Evolutionary conservation across 2,329 filamentous ascomycete species (phyloP), one percentile per base, ranked within the genome.

Genomic region (Geosmithia putterillii): DNA sequence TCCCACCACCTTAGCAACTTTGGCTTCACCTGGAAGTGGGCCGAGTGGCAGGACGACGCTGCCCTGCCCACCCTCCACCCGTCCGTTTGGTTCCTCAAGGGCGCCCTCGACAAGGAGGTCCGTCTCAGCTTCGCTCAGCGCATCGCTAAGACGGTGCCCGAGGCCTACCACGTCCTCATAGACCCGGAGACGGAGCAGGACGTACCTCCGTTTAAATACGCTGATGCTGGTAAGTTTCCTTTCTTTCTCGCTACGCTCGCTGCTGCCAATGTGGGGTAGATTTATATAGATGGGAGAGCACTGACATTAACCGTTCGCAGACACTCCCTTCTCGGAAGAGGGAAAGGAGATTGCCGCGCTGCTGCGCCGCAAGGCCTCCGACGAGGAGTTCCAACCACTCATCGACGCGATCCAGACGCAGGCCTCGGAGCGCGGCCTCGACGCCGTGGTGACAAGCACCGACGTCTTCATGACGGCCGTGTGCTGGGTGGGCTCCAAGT

Each of bases 21-120:
- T 58, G 92, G 94, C 43, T 98, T 96, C 60, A 92, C 92, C 9
- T 98, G 92, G 92, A 96, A 96, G 64, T 98, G 92, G 92, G 82
- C 84, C 15, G 92, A 98, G 65, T 98, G 92, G 92, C 74, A 85
- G 40, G 86, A 89, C 15, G 88, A 96, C 57, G 79, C 95, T 15
- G 73, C 79, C 38, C 73, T 94, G 21, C 76, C 86, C 0, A 70
- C 82, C 47, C 66, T 92, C 28, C 79, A 95, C 58, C 89, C 92
- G 1, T 84, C 82, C 65, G 95, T 95, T 65, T 86, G 90, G 25
- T 95, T 98, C 63, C 92, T 98, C 50, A 71, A 81, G 43, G 90
- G 88, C 18, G 83, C 87, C 3, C 66, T 98, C 46, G 92, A 98
- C 58, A 96, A 96, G 67, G 92, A 98, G 65, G 94, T 98, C 50